Conservation (phyloP, 2,329 filamentous ascomycete genomes). For the Phialemoniopsis sp. region DNA sequence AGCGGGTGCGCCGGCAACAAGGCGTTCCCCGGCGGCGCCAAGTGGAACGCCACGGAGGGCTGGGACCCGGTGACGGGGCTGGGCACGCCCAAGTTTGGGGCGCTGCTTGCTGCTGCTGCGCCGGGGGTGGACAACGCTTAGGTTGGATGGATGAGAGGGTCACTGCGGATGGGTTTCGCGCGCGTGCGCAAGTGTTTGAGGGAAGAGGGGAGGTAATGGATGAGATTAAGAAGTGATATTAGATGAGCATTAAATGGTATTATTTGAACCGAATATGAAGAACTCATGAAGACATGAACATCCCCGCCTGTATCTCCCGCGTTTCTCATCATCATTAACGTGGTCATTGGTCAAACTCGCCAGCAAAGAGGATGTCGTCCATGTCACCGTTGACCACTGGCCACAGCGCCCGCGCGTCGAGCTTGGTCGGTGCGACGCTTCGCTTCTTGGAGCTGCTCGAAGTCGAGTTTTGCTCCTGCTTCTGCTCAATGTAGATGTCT, state of each 20-base stretch:
- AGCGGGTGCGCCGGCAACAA: slow-evolving; percentile 14
- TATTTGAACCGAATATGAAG: too few relatives aligned
- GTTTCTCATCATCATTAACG: too few relatives aligned
- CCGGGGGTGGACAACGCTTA: slow-evolving; percentile 7
- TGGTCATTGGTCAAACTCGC: slow-evolving; percentile 28
- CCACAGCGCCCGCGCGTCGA: slow-evolving; percentile 39
- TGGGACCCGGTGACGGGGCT: slow-evolving; percentile 27
- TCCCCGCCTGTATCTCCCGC: too few relatives aligned
- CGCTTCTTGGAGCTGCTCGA: slow-evolving; percentile 19
- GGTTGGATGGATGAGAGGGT: background rate
- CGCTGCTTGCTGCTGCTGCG: slow-evolving; percentile 6
- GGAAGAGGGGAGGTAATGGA: too few relatives aligned
- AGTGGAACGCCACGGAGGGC: slow-evolving; percentile 23
- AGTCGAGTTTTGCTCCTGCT: slow-evolving; percentile 13
- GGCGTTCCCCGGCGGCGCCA: slow-evolving; percentile 6
- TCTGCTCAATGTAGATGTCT: slow-evolving; percentile 19
- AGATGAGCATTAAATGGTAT: too few relatives aligned
- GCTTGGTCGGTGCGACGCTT: slow-evolving; percentile 13
- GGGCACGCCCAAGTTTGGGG: slow-evolving; percentile 17
- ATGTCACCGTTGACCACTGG: slow-evolving; percentile 36
- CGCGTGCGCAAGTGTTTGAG: too few relatives aligned
- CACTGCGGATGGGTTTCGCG: too few relatives aligned
- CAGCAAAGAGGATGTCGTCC: slow-evolving; percentile 39
- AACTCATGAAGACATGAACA: too few relatives aligned
- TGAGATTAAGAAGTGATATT: too few relatives aligned